A percentile compares a stretch with the other conserved stretches of the same genome.
These are phyloP conservation scores for Kodamaea neixiangensis DNA, from an alignment of 805 yeast genomes.

Conservation along the genomic window DNA sequence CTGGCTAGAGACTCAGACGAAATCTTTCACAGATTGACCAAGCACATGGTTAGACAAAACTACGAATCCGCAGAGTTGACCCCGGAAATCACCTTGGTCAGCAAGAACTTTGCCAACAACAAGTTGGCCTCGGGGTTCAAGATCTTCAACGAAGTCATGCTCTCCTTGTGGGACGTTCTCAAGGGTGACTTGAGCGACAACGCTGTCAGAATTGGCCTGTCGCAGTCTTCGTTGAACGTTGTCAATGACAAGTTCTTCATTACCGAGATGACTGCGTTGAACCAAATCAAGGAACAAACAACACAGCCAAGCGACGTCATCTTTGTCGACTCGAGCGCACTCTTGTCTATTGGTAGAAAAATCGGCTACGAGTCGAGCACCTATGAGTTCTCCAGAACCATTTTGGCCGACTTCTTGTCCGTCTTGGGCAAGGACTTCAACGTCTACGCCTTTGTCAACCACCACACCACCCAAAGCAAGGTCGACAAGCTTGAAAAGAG, in stretches of 20 bases:
- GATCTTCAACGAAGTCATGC: slow-evolving; percentile 32
- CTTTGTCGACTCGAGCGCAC: slow-evolving; percentile 44
- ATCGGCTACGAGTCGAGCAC: slow-evolving; percentile 46
- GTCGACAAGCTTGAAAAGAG: slow-evolving; percentile 19
- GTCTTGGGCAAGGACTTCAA: slow-evolving; percentile 19
- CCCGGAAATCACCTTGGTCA: slow-evolving; percentile 14
- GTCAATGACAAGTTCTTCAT: slow-evolving; percentile 51
- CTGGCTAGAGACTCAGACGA: slow-evolving; percentile 7
- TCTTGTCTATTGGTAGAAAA: slow-evolving; percentile 42
- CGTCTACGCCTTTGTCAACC: slow-evolving; percentile 19
- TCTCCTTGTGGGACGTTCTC: slow-evolving; percentile 38
- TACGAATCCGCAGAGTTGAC: slow-evolving; percentile 7
- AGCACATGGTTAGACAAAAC: slow-evolving; percentile 1
- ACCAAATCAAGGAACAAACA: slow-evolving; percentile 9
- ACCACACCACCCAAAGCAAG: slow-evolving; percentile 2
- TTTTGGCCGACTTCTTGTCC: slow-evolving; percentile 26
- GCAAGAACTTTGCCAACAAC: slow-evolving; percentile 14
- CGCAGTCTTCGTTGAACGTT: slow-evolving; percentile 11
- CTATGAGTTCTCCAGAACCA: slow-evolving; percentile 38
- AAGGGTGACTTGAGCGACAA: slow-evolving; percentile 15
- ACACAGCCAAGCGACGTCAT: slow-evolving; percentile 22
- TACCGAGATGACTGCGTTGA: slow-evolving; percentile 40
- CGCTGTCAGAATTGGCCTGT: neutral
- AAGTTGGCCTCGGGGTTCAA: slow-evolving; percentile 26
- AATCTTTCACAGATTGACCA: slow-evolving; percentile 1